Base-by-base conservation (phyloP, 2,329 filamentous ascomycete species). In the Sporothrix luriei region DNA sequence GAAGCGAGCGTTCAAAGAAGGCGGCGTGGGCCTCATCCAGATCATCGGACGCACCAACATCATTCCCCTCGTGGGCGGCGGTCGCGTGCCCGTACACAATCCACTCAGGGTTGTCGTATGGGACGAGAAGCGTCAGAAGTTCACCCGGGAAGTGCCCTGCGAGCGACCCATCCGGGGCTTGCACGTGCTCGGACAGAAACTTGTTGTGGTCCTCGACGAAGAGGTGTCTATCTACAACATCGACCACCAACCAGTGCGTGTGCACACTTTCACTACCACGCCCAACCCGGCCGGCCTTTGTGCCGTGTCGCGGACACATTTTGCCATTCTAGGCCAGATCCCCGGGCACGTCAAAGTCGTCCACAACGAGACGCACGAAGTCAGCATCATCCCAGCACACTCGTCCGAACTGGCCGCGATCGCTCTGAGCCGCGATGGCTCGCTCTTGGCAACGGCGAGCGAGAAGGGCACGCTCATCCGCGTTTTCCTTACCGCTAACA, bases 331-430 rank as follows among this genome's bases (percentile, higher is more conserved):
- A 0, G 94, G 94, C n/a, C 87, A 93, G 67, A 94, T 91, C 0
- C 81, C 88, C 0, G 95, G 95, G 14, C 95, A 99, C 76, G 90
- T 98, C 38, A 94, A 97, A 78, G 82, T 98, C 1, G 90, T 97
- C 66, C 89, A 96, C 75, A 80, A 96, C 13, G 83, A 84, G 21
- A 92, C 89, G 0, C 89, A 89, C 65, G 94, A 92, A 75, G 92
- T 98, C 73, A 96, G 91, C 80, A 97, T 99, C 78, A 93, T 98
- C 71, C 93, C 93, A 0, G 95, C 94, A 3, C 95, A 99, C 78
- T 89, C 90, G 4, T 90, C 91, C 0, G 84, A 91, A 0, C 82
- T 99, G 21, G 87, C 91, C 71, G 93, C 93, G 54, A 84, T 99
- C 73, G 87, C 90, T 13, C 82, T 99, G 48, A 97, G 92, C 74